Conservation (phyloP, 2,329 filamentous ascomycete species). For the Pleomassaria siparia region DNA sequence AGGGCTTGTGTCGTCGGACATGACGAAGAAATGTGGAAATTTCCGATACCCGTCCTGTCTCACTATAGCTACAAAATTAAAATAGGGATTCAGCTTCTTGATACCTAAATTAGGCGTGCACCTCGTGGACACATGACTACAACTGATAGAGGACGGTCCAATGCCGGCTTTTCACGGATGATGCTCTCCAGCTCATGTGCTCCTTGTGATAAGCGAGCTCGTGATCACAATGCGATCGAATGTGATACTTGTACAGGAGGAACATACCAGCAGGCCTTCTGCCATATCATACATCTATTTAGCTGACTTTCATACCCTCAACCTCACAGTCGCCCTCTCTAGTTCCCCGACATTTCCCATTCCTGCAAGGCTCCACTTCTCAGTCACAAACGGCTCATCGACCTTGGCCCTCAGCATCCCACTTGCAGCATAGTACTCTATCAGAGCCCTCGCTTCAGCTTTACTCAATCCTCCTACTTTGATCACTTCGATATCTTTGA, state of each 20-base stretch:
- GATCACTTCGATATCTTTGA: slow-evolving; percentile 49
- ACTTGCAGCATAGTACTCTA: slow-evolving; percentile 93
- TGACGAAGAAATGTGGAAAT: too few species aligned
- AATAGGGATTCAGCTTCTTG: too few species aligned
- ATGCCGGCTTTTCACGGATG: too few species aligned
- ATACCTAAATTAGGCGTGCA: too few species aligned
- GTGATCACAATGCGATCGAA: background rate
- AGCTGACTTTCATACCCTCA: slow-evolving; percentile 24
- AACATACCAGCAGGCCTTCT: background rate
- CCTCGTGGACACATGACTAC: too few species aligned
- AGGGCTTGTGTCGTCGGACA: too few species aligned
- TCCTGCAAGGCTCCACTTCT: slow-evolving; percentile 83
- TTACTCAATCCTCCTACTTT: slow-evolving; percentile 70
- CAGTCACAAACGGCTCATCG: slow-evolving; percentile 69
- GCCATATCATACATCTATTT: background rate
- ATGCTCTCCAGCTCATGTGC: too few species aligned
- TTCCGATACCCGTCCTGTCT: too few species aligned
- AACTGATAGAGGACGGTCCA: too few species aligned
- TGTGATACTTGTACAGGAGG: background rate
- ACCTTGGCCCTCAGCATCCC: slow-evolving; percentile 73
- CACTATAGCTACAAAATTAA: too few species aligned
- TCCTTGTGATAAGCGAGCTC: too few species aligned
- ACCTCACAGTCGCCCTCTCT: slow-evolving; percentile 63
- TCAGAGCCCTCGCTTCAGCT: slow-evolving; percentile 72
- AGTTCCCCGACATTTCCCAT: slow-evolving; percentile 84